phyloP scores from a whole-genome alignment of 441 rosid species.

The Erysimum pusillum region DNA sequence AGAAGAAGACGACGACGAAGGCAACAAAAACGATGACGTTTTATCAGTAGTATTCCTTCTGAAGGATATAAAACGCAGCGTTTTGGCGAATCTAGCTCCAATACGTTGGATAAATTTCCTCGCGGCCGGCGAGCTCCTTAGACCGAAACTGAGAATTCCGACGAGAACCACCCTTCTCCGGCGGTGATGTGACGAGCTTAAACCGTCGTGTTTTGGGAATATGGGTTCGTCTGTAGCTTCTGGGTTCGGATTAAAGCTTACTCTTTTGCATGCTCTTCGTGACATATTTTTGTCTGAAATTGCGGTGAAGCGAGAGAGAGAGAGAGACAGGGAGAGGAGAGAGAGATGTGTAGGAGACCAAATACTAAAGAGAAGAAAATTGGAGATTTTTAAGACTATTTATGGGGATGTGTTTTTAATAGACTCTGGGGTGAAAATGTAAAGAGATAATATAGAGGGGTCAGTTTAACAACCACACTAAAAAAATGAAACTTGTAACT shows the following conservation, averaged over 20 bases:
- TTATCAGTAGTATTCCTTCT: conserved; percentile 47
- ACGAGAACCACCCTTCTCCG: conserved; percentile 50
- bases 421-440: conserved; percentile 20
- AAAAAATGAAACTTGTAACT: background rate
- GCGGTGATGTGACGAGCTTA: conserved; percentile 46
- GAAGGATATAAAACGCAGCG: conserved; percentile 60
- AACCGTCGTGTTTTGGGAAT: conserved; percentile 54
- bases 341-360: conserved; percentile 1
- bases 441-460: conserved; percentile 23
- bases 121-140: conserved; percentile 56
- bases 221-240: conserved; percentile 50
- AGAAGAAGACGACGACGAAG: conserved; percentile 51
- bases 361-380: conserved; percentile 24
- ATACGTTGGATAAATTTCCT: conserved; percentile 60
- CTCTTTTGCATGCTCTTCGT: conserved; percentile 61
- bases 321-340: conserved; percentile 1
- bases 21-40: conserved; percentile 26
- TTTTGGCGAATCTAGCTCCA: conserved; percentile 68
- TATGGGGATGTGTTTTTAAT: conserved; percentile 41
- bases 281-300: conserved; percentile 54
- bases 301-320: conserved; percentile 17
- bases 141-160: conserved; percentile 60
- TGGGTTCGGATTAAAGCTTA: conserved; percentile 69
- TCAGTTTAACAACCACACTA: conserved; percentile 29
- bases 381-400: conserved; percentile 40